Evolutionary conservation across 1,139 yeast species (phyloP).

Genomic region (Candida frijolesensis): DNA sequence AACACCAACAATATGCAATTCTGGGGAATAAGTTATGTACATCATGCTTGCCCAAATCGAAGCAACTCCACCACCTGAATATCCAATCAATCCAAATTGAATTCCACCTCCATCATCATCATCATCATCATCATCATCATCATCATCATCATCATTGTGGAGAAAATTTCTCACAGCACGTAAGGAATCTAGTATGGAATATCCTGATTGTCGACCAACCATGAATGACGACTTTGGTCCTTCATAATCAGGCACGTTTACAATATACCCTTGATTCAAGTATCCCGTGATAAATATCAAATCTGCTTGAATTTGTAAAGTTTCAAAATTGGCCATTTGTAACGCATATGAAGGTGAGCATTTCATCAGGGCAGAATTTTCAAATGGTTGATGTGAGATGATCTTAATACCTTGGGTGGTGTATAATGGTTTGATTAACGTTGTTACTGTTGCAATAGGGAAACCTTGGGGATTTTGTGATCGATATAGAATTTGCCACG

Average conservation of each 20-base stretch:
- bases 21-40: slow-evolving; percentile 35
- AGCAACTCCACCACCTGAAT: slow-evolving; percentile 40
- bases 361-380: slow-evolving; percentile 30
- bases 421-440: slow-evolving; percentile 29
- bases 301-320: slow-evolving; percentile 24
- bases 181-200: slow-evolving; percentile 29
- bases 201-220: slow-evolving; percentile 32
- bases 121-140: no score
- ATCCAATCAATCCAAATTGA: slow-evolving; percentile 34
- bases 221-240: slow-evolving; percentile 31
- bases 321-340: slow-evolving; percentile 19
- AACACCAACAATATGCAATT: slow-evolving; percentile 31
- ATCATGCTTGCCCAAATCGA: slow-evolving; percentile 37
- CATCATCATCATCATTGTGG: slow-evolving; percentile 18
- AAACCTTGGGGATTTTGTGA: slow-evolving; percentile 35
- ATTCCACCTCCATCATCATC: no score
- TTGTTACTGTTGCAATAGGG: slow-evolving; percentile 33
- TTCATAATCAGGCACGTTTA: slow-evolving; percentile 36
- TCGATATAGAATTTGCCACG: slow-evolving; percentile 37
- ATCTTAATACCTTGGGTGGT: slow-evolving; percentile 29
- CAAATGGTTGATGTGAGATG: slow-evolving; percentile 36
- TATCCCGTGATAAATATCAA: slow-evolving; percentile 19
- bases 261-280: slow-evolving; percentile 33
- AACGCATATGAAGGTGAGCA: slow-evolving; percentile 39
- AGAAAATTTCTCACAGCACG: slow-evolving; percentile 30